A percentile compares a stretch with the other conserved stretches of the same genome.
Evolutionary conservation across 2,329 filamentous ascomycete genomes (phyloP).

Genomic region (Plenodomus tracheiphilus): DNA sequence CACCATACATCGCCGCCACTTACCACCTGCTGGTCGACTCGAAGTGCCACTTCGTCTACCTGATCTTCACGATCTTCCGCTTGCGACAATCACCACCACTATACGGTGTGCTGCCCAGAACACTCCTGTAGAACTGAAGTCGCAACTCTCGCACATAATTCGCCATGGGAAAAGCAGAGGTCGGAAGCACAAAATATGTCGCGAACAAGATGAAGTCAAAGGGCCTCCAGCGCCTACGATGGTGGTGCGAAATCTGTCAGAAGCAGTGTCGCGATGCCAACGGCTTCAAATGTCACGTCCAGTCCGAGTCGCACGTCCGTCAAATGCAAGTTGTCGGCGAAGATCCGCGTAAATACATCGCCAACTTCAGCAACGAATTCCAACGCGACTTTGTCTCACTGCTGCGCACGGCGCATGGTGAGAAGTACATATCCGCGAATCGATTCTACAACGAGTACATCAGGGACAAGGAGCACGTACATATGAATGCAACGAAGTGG

Average conservation of each 20-base stretch:
- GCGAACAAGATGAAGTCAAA: constrained; percentile 83
- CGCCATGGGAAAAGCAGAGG: constrained; percentile 86
- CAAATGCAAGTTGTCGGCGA: constrained; percentile 87
- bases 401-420: constrained; percentile 81
- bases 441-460: constrained; percentile 97
- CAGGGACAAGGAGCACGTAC: constrained; percentile 69
- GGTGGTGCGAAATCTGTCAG: constrained; percentile 85
- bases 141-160: constrained; percentile 6
- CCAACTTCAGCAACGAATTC: constrained; percentile 82
- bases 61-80: too few relatives aligned
- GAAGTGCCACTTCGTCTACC: too few relatives aligned
- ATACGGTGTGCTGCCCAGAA: too few relatives aligned
- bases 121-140: not conserved
- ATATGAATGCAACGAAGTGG: constrained; percentile 95
- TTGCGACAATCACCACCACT: not conserved
- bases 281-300: constrained; percentile 69
- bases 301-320: constrained; percentile 85
- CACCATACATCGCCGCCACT: not conserved
- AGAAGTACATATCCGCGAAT: constrained; percentile 87
- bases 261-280: constrained; percentile 82
- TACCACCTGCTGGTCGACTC: too few relatives aligned
- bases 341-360: constrained; percentile 81
- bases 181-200: constrained; percentile 87
- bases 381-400: constrained; percentile 75
- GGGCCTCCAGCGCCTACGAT: constrained; percentile 70